Percentiles rank a stretch among this genome's conserved stretches.
phyloP scores from a whole-genome alignment of 2,329 filamentous ascomycete species.

The Didymella keratinophila region DNA sequence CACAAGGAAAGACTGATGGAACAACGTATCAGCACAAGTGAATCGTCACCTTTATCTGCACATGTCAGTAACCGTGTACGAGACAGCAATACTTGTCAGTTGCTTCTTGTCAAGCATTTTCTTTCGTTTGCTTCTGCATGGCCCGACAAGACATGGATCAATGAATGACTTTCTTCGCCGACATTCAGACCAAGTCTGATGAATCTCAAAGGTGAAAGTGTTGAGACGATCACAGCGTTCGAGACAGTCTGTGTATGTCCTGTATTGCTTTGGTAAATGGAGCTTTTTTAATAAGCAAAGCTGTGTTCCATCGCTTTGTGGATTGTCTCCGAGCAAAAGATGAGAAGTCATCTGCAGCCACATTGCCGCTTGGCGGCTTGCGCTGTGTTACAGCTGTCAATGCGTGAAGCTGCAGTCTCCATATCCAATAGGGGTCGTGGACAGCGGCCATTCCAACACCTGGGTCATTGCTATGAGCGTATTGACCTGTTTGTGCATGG shows the following conservation, averaged over 20 bases:
- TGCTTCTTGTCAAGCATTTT: not conserved
- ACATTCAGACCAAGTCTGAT: not conserved
- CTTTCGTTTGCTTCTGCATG: not conserved
- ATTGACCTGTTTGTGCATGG: not conserved
- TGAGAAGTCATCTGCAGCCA: not conserved
- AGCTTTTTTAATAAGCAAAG: too few species aligned
- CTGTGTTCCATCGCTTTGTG: not conserved
- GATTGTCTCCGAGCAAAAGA: not conserved
- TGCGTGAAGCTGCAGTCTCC: not conserved
- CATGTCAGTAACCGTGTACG: constrained; percentile 5
- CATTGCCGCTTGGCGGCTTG: constrained; percentile 6
- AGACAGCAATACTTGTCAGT: constrained; percentile 28
- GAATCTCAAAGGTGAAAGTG: not conserved
- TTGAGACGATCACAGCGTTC: not conserved
- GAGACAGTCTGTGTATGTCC: not conserved
- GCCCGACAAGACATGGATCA: not conserved
- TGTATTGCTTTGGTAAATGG: not conserved
- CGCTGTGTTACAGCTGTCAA: not conserved
- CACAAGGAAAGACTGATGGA: not conserved
- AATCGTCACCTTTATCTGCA: constrained; percentile 4
- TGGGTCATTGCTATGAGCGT: not conserved
- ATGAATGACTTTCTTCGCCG: not conserved
- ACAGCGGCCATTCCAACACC: not conserved
- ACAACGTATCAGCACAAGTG: not conserved
- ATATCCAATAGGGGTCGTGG: not conserved